A percentile compares a stretch with the other conserved stretches of the same genome.
Conservation (phyloP, 108 stramenopile genomes). For the Chaetoceros tenuissimus region DNA sequence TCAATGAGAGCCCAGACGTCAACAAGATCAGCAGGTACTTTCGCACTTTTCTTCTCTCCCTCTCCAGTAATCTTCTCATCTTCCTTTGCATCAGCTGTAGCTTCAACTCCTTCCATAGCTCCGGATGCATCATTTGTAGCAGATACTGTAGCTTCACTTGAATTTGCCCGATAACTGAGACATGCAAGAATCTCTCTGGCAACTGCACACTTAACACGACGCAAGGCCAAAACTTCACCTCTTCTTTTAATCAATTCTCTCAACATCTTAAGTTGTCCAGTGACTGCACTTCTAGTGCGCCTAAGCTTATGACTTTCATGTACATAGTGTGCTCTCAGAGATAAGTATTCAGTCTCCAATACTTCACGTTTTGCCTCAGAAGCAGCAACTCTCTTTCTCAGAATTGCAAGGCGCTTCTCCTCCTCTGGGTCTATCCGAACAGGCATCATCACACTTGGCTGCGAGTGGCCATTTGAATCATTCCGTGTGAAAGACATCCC, state of each 20-base stretch:
- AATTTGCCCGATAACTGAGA: constrained; percentile 30
- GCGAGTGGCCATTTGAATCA: background rate
- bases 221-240: constrained; percentile 44
- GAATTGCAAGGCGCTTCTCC: constrained; percentile 61
- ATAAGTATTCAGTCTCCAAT: constrained; percentile 71
- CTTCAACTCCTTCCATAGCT: background rate
- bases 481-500: constrained; percentile 4
- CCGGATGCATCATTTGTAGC: constrained; percentile 3
- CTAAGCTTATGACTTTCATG: constrained; percentile 48
- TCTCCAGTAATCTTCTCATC: background rate
- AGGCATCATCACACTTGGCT: constrained; percentile 31
- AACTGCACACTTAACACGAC: constrained; percentile 57
- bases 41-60: background rate
- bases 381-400: constrained; percentile 61
- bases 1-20: constrained; percentile 50
- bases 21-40: constrained; percentile 21
- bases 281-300: constrained; percentile 26
- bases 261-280: constrained; percentile 40
- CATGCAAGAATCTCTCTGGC: constrained; percentile 55
- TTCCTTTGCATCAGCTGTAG: background rate
- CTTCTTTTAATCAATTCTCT: constrained; percentile 36
- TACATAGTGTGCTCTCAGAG: constrained; percentile 73
- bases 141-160: constrained; percentile 3
- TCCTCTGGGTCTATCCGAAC: constrained; percentile 85
- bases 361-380: constrained; percentile 69